Conservation (phyloP, 2,329 filamentous ascomycete species). For the Fusarium pseudoanthophilum region DNA sequence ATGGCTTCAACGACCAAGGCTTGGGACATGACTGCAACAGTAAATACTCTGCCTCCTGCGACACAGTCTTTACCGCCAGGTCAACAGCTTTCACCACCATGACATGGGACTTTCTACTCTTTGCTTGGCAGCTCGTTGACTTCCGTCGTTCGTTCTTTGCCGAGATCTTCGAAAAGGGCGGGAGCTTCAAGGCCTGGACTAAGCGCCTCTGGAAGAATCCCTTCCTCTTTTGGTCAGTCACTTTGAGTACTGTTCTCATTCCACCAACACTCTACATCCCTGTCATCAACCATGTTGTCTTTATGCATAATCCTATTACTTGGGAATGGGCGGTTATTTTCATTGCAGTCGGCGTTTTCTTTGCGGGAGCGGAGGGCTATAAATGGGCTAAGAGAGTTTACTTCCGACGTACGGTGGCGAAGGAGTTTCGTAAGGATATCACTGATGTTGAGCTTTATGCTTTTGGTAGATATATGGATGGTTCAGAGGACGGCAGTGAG, state of each 20-base stretch:
- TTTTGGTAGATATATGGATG: conserved; percentile 31
- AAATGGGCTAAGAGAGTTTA: conserved; percentile 73
- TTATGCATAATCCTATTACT: conserved; percentile 71
- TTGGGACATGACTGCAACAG: conserved; percentile 70
- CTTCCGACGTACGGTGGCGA: conserved; percentile 51
- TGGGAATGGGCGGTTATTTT: conserved; percentile 79
- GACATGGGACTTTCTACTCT: conserved; percentile 75
- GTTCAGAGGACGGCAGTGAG: conserved; percentile 19
- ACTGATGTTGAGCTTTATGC: conserved; percentile 37
- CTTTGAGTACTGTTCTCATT: conserved; percentile 65
- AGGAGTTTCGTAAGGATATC: conserved; percentile 38
- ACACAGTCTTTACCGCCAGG: conserved; percentile 70
- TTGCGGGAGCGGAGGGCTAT: conserved; percentile 72
- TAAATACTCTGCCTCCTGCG: conserved; percentile 60
- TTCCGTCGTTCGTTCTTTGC: conserved; percentile 74
- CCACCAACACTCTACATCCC: conserved; percentile 76
- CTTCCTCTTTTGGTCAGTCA: conserved; percentile 62
- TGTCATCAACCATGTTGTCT: conserved; percentile 71
- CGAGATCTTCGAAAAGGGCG: conserved; percentile 60
- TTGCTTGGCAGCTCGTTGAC: conserved; percentile 76
- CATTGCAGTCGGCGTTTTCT: conserved; percentile 68
- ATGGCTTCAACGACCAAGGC: conserved; percentile 63
- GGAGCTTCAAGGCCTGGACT: conserved; percentile 61
- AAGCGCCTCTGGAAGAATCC: conserved; percentile 65
- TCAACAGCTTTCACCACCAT: conserved; percentile 74